Conservation (phyloP, 306 rosid genomes). For the Fragaria nilgerrensis region DNA sequence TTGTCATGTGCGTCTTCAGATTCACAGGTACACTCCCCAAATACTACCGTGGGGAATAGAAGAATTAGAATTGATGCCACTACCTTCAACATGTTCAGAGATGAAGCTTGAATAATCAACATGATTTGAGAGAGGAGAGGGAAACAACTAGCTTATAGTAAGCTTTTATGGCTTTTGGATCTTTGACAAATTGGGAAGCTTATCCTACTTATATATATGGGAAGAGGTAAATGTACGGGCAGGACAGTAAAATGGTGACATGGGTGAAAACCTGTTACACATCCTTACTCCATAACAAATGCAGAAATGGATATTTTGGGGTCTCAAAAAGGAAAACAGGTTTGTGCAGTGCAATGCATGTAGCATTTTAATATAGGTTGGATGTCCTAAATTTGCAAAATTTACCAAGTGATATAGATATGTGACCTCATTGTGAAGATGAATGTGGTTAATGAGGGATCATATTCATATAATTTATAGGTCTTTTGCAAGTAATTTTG, state of each 20-base stretch:
- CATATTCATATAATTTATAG: neutral
- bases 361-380: neutral
- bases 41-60: constrained; percentile 31
- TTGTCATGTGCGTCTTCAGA: constrained; percentile 9
- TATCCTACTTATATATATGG: neutral
- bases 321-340: neutral
- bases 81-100: constrained; percentile 22
- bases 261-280: neutral
- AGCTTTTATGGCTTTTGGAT: neutral
- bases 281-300: neutral
- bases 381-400: neutral
- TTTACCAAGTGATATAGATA: neutral
- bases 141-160: neutral
- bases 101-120: constrained; percentile 18
- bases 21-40: constrained; percentile 36
- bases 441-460: neutral
- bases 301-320: neutral
- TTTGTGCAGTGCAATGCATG: neutral
- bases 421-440: neutral
- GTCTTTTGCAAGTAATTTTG: no score
- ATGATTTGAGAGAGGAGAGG: neutral
- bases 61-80: constrained; percentile 12
- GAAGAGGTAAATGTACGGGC: constrained; percentile 4
- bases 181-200: neutral
- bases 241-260: neutral